phyloP scores from a whole-genome alignment of 2,329 filamentous ascomycete species.

The Alternaria ventricosa region DNA sequence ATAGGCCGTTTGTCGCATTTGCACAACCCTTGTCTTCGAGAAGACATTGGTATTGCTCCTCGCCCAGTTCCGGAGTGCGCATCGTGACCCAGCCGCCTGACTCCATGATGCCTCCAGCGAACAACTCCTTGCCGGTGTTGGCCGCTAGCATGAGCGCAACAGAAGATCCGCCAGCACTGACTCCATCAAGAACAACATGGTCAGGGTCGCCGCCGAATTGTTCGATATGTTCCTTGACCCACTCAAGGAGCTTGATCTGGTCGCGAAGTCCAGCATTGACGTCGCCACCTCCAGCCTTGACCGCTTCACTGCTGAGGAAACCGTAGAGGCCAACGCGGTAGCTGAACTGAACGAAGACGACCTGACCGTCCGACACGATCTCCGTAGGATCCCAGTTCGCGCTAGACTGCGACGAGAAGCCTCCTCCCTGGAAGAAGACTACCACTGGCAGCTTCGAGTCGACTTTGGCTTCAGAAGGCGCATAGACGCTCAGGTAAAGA shows the following conservation, averaged over 20 bases:
- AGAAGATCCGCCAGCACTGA: slow-evolving; percentile 67
- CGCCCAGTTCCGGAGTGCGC: slow-evolving; percentile 56
- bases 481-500: slow-evolving; percentile 70
- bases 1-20: slow-evolving; percentile 48
- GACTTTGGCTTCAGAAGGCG: slow-evolving; percentile 60
- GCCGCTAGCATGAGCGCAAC: slow-evolving; percentile 44
- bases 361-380: slow-evolving; percentile 65
- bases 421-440: slow-evolving; percentile 60
- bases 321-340: slow-evolving; percentile 79
- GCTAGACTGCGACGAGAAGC: slow-evolving; percentile 56
- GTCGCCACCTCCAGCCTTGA: slow-evolving; percentile 55
- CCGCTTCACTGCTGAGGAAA: slow-evolving; percentile 68
- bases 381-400: slow-evolving; percentile 65
- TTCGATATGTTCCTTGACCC: slow-evolving; percentile 70
- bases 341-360: slow-evolving; percentile 76
- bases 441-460: slow-evolving; percentile 68
- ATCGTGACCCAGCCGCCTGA: slow-evolving; percentile 61
- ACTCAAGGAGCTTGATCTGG: slow-evolving; percentile 71
- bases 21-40: slow-evolving; percentile 57
- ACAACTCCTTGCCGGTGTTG: slow-evolving; percentile 53
- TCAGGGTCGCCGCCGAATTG: slow-evolving; percentile 73
- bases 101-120: slow-evolving; percentile 61
- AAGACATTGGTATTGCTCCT: slow-evolving; percentile 61
- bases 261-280: slow-evolving; percentile 75
- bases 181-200: slow-evolving; percentile 72